Evolutionary conservation across 148 eudicot species (phyloP).

Genomic region (Rhododendron ovatum): DNA sequence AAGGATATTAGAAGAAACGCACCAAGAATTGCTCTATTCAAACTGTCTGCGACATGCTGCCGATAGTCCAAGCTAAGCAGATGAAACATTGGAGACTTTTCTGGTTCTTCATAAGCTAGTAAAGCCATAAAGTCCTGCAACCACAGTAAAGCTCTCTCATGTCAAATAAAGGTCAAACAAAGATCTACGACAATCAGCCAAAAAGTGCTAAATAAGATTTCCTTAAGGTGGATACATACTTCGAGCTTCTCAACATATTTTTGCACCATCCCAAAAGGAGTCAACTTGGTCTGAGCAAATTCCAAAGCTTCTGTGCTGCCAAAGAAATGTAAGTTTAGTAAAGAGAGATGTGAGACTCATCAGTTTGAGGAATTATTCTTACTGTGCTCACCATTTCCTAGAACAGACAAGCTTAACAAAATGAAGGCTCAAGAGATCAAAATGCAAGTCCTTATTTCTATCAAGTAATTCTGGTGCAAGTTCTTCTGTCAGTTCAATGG

Average conservation of each 20-base stretch:
- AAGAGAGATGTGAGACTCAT: conserved; percentile 4
- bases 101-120: conserved; percentile 91
- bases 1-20: conserved; percentile 4
- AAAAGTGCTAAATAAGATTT: conserved; percentile 3
- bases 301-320: conserved; percentile 87
- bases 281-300: conserved; percentile 70
- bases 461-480: conserved; percentile 70
- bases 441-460: conserved; percentile 66
- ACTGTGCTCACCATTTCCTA: conserved; percentile 53
- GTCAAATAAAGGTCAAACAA: not conserved
- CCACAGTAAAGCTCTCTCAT: not conserved
- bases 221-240: conserved; percentile 34
- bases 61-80: conserved; percentile 59
- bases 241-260: conserved; percentile 67
- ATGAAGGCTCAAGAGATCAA: conserved; percentile 82
- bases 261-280: conserved; percentile 65
- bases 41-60: conserved; percentile 66
- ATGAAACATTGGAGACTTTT: conserved; percentile 87
- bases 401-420: conserved; percentile 77
- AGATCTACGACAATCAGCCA: not conserved
- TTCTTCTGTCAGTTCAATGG: conserved; percentile 79
- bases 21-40: conserved; percentile 88
- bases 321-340: conserved; percentile 24
- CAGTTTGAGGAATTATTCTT: not conserved
- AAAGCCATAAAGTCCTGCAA: conserved; percentile 80